phyloP scores from a whole-genome alignment of 352 stramenopile species.

The Phytophthora cajani region DNA sequence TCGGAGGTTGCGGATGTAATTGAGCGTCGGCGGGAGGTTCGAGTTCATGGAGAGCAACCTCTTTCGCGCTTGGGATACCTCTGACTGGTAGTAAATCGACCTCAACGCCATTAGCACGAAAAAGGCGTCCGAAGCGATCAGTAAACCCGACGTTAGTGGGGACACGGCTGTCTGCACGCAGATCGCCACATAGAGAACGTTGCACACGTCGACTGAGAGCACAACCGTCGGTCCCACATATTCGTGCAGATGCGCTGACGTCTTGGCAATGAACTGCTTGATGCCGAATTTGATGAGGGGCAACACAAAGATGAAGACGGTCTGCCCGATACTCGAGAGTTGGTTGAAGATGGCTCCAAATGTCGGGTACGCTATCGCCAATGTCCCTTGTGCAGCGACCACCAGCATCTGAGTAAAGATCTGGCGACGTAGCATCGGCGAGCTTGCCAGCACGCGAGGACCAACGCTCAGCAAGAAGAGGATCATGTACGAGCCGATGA shows the following conservation, averaged over 20 bases:
- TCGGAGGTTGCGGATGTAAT: not conserved
- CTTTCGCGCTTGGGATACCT: not conserved
- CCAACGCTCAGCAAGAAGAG: constrained; percentile 5
- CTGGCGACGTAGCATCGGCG: constrained; percentile 9
- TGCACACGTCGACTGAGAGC: constrained; percentile 37
- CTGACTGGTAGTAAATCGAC: constrained; percentile 9
- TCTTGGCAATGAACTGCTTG: constrained; percentile 23
- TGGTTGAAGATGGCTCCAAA: constrained; percentile 20
- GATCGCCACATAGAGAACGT: constrained; percentile 30
- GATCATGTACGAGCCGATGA: constrained; percentile 10
- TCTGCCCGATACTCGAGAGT: constrained; percentile 1
- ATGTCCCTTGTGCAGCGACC: constrained; percentile 16
- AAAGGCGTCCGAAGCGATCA: constrained; percentile 13
- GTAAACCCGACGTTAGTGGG: not conserved
- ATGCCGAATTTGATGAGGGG: constrained; percentile 25
- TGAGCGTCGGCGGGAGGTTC: not conserved
- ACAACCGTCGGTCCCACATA: constrained; percentile 17
- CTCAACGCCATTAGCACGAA: constrained; percentile 7
- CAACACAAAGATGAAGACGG: constrained; percentile 13
- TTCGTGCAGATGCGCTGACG: constrained; percentile 14
- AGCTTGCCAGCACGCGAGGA: not conserved
- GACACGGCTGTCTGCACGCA: constrained; percentile 32
- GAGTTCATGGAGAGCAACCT: not conserved
- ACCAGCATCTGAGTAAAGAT: constrained; percentile 4
- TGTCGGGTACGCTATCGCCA: constrained; percentile 10